Base-by-base conservation (phyloP, 2,329 filamentous ascomycete genomes). In the Stenocarpella maydis region DNA sequence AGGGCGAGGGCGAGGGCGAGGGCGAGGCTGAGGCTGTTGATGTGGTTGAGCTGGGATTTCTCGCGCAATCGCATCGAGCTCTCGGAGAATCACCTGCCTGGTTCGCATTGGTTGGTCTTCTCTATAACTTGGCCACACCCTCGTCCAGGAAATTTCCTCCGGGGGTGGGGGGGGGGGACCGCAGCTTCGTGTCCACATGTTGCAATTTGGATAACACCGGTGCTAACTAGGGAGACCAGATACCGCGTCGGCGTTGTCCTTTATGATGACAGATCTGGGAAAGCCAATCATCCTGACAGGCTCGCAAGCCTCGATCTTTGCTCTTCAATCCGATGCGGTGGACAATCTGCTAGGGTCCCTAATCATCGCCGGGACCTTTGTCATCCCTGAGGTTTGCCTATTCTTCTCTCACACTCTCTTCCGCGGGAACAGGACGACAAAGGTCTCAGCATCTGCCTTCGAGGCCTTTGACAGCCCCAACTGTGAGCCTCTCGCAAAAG, bases 361-460 rank as follows among this genome's bases (percentile, higher is more conserved):
- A 76, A 94, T 97, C 76, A 91, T 97, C 68, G 95, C 95, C 3
- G 94, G 94, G 41, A 96, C 96, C 71, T 97, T 97, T 77, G 92
- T 94, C 82, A 93, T 98, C 69, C 94, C 95, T 0, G 95, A 97
- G 79, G 95, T 98, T 65, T 95, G 93, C 78, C 86, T 98, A 43
- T 97, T 97, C 83, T 98, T 98, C 85, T 93, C 96, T 80, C 92
- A 97, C 82, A 93, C 91, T 74, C 87, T 98, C 24, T 97, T 95
- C 82, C 90, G 95, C 31, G 95, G 95, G 19, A 97, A 97, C 80
- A 86, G 95, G 70, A 90, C 92, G 12, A 96, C 93, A 72, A 98
- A 98, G 80, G 89, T 97, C 39, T 95, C 93, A 17, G 92, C 94
- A 7, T 93, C 92, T 69, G 90, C 92, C 66, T 97, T 97, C 77